These are phyloP conservation scores for Escovopsis weberi DNA, from an alignment of 2,329 filamentous ascomycete genomes.

Conservation along the genomic window DNA sequence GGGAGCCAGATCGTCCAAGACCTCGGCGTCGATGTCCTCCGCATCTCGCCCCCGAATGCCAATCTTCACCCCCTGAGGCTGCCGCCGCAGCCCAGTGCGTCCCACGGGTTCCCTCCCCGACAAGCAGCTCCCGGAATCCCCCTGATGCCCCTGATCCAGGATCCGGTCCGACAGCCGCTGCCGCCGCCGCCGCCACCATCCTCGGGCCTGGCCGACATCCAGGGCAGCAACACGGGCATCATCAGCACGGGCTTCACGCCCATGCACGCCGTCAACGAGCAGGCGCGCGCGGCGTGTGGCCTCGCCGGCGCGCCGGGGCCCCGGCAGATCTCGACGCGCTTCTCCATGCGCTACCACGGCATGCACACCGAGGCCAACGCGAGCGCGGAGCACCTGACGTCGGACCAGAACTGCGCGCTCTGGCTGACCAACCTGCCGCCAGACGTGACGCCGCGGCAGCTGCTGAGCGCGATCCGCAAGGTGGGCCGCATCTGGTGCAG, in stretches of 20 bases:
- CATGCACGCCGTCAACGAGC: conserved; percentile 11
- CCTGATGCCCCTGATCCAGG: no score
- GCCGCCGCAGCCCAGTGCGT: no score
- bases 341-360: conserved; percentile 23
- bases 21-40: conserved; percentile 3
- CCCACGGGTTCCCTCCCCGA: no score
- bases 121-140: no score
- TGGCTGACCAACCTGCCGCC: conserved; percentile 38
- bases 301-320: neutral
- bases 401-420: conserved; percentile 32
- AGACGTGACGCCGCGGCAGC: conserved; percentile 24
- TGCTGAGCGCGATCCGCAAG: conserved; percentile 28
- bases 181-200: neutral
- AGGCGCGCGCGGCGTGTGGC: conserved; percentile 1
- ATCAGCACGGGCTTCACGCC: conserved; percentile 8
- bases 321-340: conserved; percentile 5
- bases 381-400: conserved; percentile 16
- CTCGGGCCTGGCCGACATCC: no score
- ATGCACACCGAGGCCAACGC: conserved; percentile 22
- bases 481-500: conserved; percentile 37
- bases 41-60: neutral
- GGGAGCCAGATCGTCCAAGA: neutral
- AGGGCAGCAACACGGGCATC: neutral
- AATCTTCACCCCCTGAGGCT: no score
- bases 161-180: conserved; percentile 1